Conservation (phyloP, 225 moss, liverwort and hornwort species). For the Climacium dendroides region DNA sequence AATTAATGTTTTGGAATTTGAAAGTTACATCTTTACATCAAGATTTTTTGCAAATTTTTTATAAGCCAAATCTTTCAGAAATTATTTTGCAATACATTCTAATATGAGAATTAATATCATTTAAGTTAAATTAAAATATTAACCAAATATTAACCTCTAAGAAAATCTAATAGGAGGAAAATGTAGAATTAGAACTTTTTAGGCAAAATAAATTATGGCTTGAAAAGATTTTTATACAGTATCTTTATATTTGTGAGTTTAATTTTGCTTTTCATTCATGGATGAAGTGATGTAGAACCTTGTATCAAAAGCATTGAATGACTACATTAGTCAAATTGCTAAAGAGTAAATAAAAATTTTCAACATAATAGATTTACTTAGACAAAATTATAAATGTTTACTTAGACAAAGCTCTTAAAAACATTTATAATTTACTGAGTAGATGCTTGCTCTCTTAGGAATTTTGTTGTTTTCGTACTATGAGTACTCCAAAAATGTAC, state of each 20-base stretch:
- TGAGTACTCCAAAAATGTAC: not conserved
- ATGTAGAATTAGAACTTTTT: not conserved
- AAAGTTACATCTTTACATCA: not conserved
- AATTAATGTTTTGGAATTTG: too few species aligned
- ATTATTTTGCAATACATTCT: not conserved
- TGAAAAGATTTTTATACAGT: not conserved
- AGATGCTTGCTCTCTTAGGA: rapidly evolving
- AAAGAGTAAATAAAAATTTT: not conserved
- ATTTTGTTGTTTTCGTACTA: not conserved
- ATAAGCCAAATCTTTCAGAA: not conserved
- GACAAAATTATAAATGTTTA: too few species aligned
- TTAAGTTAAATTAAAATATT: not conserved
- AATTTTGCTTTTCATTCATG: not conserved
- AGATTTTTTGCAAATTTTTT: not conserved
- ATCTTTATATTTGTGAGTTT: too few species aligned
- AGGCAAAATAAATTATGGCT: not conserved
- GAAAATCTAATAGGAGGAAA: rapidly evolving
- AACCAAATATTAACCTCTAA: not conserved
- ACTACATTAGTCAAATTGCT: not conserved
- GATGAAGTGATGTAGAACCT: not conserved
- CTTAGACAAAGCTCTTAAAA: not conserved
- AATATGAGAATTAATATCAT: not conserved
- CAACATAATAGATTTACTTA: not conserved
- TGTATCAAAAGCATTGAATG: not conserved
- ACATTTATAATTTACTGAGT: not conserved